Base-by-base conservation (phyloP, 345 rosid genomes). In the Eutrema heterophyllum region DNA sequence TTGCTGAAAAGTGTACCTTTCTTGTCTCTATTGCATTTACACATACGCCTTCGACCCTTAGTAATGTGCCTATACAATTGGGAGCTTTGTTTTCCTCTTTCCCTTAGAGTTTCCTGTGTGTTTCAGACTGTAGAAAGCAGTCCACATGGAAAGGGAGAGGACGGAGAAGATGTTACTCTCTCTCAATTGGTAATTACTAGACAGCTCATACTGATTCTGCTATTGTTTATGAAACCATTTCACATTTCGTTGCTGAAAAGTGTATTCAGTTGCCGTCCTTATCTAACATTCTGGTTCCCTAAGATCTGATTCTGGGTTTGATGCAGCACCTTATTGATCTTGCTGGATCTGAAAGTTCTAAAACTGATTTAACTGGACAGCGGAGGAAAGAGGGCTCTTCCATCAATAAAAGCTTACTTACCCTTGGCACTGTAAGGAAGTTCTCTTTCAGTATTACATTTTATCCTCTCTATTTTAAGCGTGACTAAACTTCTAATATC, bases 301-400 rank as follows among this genome's bases (percentile, higher is more conserved):
- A 43, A 32, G 15, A 54, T 64, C 24, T 35, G 70, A 27, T 77
- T 55, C 24, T 70, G 71, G 65, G n/a, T 61, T 78, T 4, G 4
- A 60, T 81, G 60, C 85, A 96, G 99, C 94, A 96, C 85, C 84
- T 96, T 84, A 96, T 96, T 44, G 99, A 96, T 87, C 88, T 96
- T 44, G 99, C 99, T 76, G 99, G 98, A 73, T 96, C 99, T 52
- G 99, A 96, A 84, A 96, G 99, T 78, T 90, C 99, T 73, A 96
- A 96, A 85, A 88, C 98, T 39, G 99, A 96, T 81, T 92, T 97
- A 70, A 88, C 91, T 64, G 99, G 99, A 55, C 71, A 92, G 26
- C 79, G 99, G 76, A 89, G 99, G 84, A 96, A 92, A 83, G 99
- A 96, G 81, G 99, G 98, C 67, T 86, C 99, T 74, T 96, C 90